Evolutionary conservation across 1,139 yeast genomes (phyloP).

Genomic region (Taphrina confusa): DNA sequence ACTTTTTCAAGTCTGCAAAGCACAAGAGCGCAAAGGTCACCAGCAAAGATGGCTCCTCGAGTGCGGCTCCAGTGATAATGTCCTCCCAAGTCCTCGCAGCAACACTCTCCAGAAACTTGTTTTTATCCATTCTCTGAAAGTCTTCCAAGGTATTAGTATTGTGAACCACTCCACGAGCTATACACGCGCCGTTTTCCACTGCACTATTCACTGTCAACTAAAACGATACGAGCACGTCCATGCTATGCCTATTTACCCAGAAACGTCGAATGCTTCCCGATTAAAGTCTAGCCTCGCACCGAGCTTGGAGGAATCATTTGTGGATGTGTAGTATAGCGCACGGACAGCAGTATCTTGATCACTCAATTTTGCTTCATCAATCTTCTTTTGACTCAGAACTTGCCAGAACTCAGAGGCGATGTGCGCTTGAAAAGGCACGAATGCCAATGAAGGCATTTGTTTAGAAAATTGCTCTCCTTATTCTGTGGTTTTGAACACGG

Average conservation of each 20-base stretch:
- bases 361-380: slow-evolving; percentile 66
- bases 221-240: too few relatives aligned
- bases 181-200: background rate
- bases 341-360: slow-evolving; percentile 51
- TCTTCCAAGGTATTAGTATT: slow-evolving; percentile 85
- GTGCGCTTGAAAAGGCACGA: slow-evolving; percentile 65
- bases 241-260: slow-evolving; percentile 38
- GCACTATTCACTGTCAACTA: background rate
- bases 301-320: slow-evolving; percentile 50
- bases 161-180: slow-evolving; percentile 51
- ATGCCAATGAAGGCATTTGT: slow-evolving; percentile 44
- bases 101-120: slow-evolving; percentile 46
- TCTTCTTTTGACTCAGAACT: slow-evolving; percentile 64
- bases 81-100: slow-evolving; percentile 34
- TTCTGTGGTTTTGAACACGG: too few relatives aligned
- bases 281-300: slow-evolving; percentile 48
- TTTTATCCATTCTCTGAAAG: slow-evolving; percentile 69
- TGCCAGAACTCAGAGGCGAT: slow-evolving; percentile 86
- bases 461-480: too few relatives aligned
- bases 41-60: slow-evolving; percentile 50
- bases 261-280: slow-evolving; percentile 38
- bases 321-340: slow-evolving; percentile 52
- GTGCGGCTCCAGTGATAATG: slow-evolving; percentile 47
- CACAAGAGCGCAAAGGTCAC: slow-evolving; percentile 62
- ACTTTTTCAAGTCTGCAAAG: slow-evolving; percentile 85